Base-by-base conservation (phyloP, 148 eudicot genomes). In the Heliamphora exappendiculata region DNA sequence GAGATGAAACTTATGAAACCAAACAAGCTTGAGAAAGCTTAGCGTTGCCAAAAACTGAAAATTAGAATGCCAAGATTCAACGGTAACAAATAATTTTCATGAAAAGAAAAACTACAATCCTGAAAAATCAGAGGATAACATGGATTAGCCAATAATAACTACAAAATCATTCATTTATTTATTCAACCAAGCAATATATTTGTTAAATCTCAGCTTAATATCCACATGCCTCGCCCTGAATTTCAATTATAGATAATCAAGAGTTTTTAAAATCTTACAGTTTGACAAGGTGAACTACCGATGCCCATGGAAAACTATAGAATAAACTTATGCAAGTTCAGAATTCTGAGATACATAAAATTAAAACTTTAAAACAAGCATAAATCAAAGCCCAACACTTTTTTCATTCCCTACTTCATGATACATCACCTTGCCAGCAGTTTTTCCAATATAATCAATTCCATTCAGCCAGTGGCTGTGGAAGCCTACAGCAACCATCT, bases 391-490 rank as follows among this genome's bases (percentile, higher is more conserved):
- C 37, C 78, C 62, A 70, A 62, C 39, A 70, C 29, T 24, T 20
- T 1, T 33, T 64, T 72, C 51, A 33, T 20, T 36, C 42, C 26
- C 63, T 20, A 55, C 28, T 16, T 47, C 6, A 33, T n/a, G 66
- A 28, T 36, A 54, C 42, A 51, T 47, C 82, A 85, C 87, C 88
- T 82, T 84, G 72, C 54, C 5, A 47, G 58, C 74, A 29, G 47
- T 6, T 76, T 76, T 10, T 22, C 97, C 93, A 65, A 94, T 87
- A 51, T 41, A 94, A 72, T 95, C 96, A 67, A 95, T 95, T 26
- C 99, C 99, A 82, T 84, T 88, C 22, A 95, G 81, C 99, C 99
- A 95, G 44, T 95, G 99, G 70, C 88, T 85, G 22, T 95, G 99
- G 55, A 91, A 91, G 47, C 99, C 99, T 13, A 91, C 85, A 5